Evolutionary conservation across 1,139 yeast genomes (phyloP).

Genomic region (Starmera stellimalicola): DNA sequence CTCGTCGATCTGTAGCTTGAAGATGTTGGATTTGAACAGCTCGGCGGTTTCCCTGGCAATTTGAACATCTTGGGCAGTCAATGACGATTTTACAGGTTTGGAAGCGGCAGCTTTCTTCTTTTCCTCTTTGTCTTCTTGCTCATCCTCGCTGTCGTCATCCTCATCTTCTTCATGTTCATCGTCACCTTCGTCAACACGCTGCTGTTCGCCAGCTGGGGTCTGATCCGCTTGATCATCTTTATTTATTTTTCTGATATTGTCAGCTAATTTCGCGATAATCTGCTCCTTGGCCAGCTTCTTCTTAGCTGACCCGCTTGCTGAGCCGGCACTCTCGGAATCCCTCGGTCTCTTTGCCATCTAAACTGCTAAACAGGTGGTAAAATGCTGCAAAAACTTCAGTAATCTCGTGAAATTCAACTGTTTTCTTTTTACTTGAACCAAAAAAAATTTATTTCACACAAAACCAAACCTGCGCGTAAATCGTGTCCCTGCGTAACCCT

Average conservation of each 20-base stretch:
- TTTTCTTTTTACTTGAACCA: too few species aligned
- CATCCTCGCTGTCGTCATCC: slow-evolving; percentile 11
- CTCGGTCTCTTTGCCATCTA: slow-evolving; percentile 15
- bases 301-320: slow-evolving; percentile 8
- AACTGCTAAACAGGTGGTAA: too few species aligned
- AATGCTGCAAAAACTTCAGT: too few species aligned
- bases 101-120: slow-evolving; percentile 11
- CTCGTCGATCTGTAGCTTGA: slow-evolving; percentile 91
- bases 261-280: slow-evolving; percentile 2
- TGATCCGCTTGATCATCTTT: slow-evolving; percentile 6
- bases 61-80: slow-evolving; percentile 80
- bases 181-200: slow-evolving; percentile 2
- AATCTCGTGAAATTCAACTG: too few species aligned
- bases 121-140: slow-evolving; percentile 14
- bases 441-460: too few species aligned
- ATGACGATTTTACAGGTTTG: slow-evolving; percentile 11
- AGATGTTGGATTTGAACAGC: slow-evolving; percentile 85
- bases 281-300: slow-evolving; percentile 14
- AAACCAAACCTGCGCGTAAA: too few species aligned
- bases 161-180: slow-evolving; percentile 5
- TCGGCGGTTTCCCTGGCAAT: slow-evolving; percentile 91
- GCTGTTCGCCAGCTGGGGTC: slow-evolving; percentile 11
- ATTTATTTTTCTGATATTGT: neutral
- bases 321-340: slow-evolving; percentile 9
- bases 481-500: neutral